phyloP scores from a whole-genome alignment of 2,329 filamentous ascomycete genomes.

The Penicillium freii region DNA sequence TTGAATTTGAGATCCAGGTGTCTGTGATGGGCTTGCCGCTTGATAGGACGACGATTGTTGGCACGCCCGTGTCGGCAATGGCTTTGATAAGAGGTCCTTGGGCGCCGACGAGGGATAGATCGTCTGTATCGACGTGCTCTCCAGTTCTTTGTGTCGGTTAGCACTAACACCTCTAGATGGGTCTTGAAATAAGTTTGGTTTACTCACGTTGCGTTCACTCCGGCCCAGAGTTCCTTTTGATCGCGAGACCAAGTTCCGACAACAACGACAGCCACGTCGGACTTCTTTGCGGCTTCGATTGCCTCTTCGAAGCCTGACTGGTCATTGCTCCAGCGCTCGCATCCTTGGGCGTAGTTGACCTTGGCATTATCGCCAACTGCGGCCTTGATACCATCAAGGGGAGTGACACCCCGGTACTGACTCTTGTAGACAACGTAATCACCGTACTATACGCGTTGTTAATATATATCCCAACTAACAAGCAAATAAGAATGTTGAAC shows the following conservation, averaged over 20 bases:
- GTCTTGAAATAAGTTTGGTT: not conserved
- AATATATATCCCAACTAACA: not conserved
- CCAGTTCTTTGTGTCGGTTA: conserved; percentile 50
- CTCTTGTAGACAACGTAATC: conserved; percentile 69
- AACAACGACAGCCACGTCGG: conserved; percentile 70
- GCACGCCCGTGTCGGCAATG: conserved; percentile 65
- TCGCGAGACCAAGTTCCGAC: conserved; percentile 76
- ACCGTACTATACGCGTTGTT: conserved; percentile 54
- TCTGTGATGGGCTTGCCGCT: conserved; percentile 72
- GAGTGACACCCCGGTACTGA: conserved; percentile 65
- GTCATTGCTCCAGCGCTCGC: conserved; percentile 69
- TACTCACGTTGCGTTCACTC: conserved; percentile 63
- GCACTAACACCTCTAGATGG: not conserved
- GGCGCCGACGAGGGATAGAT: conserved; percentile 66
- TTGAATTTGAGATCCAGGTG: conserved; percentile 66
- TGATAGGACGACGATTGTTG: conserved; percentile 66
- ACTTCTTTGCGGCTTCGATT: conserved; percentile 61
- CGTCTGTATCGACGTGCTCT: conserved; percentile 67
- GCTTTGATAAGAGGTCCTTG: conserved; percentile 66
- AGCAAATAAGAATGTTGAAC: conserved; percentile 25
- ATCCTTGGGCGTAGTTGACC: conserved; percentile 67
- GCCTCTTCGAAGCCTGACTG: conserved; percentile 67
- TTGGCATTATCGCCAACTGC: conserved; percentile 56
- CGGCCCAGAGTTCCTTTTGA: conserved; percentile 67
- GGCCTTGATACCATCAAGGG: conserved; percentile 65